Base-by-base conservation (phyloP, 2,329 filamentous ascomycete genomes). In the Xylariaceae sp. region DNA sequence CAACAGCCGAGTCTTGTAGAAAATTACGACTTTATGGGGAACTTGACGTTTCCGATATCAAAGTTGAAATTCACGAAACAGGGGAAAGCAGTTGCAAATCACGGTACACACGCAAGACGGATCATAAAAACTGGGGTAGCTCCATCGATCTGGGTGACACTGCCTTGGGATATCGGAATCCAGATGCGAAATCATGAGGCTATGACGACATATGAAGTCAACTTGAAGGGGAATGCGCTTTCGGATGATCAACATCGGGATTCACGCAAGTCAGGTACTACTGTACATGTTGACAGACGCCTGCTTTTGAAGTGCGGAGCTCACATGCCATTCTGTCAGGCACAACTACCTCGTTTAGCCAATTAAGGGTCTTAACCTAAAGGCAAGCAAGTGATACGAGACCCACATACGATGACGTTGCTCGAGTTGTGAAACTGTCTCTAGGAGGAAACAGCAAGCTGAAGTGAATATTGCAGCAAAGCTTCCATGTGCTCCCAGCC, bases 401-500 rank as follows among this genome's bases (percentile, higher is more conserved):
- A 28, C 34, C 55, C 55, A 59, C 46, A 23, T 34, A 53, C 51
- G 54, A 62, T 58, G 60, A 49, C 60, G 47, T 62, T 47, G 52
- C 11, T 23, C 11, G 48, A 19, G 31, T 44, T 41, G 17, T n/a
- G 39, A 49, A 24, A 33, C 23, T 28, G 34, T 6, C 6, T 49
- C 24, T 7, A 8, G 12, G 33, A 40, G 33, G 47, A 49, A 49
- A 17, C n/a, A 28, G 36, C 21, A 37, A 33, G 14, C 2, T n/a
- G n/a, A n/a, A n/a, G n/a, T n/a, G n/a, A n/a, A n/a, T n/a, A n/a
- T n/a, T n/a, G n/a, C n/a, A n/a, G n/a, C n/a, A n/a, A n/a, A n/a
- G n/a, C n/a, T 41, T 28, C 33, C 24, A 7, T 26, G 19, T 41
- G n/a, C 24, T 37, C 9, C n/a, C 16, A 14, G n/a, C 37, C 12